phyloP scores from a whole-genome alignment of 2,329 filamentous ascomycete genomes.

The Diplodia sapinea region DNA sequence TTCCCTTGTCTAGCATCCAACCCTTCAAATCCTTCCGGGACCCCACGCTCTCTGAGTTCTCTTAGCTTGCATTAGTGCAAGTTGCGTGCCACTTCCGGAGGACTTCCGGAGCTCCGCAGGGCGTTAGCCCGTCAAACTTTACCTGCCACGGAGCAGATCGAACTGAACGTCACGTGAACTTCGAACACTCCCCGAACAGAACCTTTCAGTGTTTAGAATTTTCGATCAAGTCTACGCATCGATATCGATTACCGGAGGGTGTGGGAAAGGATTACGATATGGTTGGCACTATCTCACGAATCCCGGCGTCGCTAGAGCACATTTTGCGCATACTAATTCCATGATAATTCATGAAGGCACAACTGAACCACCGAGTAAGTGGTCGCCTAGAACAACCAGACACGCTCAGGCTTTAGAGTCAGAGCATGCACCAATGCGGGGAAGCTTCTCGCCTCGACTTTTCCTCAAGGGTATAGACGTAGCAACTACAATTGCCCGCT shows the following conservation, averaged over 20 bases:
- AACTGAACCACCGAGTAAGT: background rate
- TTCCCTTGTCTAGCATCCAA: background rate
- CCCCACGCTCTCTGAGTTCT: background rate
- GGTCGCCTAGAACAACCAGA: background rate
- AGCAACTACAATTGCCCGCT: too few species aligned
- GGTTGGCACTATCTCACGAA: background rate
- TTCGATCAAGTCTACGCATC: background rate
- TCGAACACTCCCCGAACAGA: background rate
- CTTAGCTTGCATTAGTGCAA: conserved; percentile 5
- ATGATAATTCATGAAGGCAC: background rate
- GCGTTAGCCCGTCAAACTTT: background rate
- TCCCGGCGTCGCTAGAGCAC: background rate
- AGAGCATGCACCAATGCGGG: background rate
- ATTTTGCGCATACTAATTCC: background rate
- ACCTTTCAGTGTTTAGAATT: background rate
- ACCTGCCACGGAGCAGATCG: background rate
- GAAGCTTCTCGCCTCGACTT: background rate
- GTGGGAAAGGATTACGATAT: background rate
- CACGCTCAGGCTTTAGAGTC: background rate
- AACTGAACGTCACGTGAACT: background rate
- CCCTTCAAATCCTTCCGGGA: background rate
- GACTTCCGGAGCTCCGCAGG: background rate
- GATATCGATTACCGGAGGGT: background rate
- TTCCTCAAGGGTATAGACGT: too few species aligned
- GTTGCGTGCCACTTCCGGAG: background rate